Percentiles rank a stretch among this genome's conserved stretches.
Evolutionary conservation across 768 basidiomycete species (phyloP).

Genomic region (Exidia glandulosa): DNA sequence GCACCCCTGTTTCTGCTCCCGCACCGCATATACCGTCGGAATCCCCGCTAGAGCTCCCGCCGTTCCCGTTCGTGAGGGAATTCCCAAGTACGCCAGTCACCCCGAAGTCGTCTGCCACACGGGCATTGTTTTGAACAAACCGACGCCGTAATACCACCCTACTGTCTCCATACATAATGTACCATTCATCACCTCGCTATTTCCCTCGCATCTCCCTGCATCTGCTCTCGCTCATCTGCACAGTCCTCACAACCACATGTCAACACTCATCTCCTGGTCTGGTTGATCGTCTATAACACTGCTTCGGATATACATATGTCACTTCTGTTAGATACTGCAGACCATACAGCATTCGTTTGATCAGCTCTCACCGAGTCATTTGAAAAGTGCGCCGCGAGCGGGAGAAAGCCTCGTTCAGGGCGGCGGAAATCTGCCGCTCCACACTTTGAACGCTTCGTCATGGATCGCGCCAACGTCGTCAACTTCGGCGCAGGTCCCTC

Average conservation of each 20-base stretch:
- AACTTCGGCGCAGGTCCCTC: conserved; percentile 97
- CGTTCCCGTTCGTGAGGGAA: neutral
- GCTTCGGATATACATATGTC: too few species aligned
- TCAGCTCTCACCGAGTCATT: too few species aligned
- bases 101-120: neutral
- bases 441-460: neutral
- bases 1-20: neutral
- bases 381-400: neutral
- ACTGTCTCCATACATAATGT: neutral
- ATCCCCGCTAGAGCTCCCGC: neutral
- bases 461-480: conserved; percentile 41
- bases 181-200: neutral
- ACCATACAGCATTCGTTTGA: too few species aligned
- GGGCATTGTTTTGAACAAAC: neutral
- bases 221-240: neutral
- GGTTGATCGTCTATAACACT: too few species aligned
- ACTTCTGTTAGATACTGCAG: too few species aligned
- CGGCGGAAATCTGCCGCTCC: too few species aligned
- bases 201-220: neutral
- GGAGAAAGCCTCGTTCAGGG: neutral
- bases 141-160: neutral
- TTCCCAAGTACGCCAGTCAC: neutral
- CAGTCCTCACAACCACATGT: too few species aligned
- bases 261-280: too few species aligned
- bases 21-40: neutral